A percentile compares a stretch with the other conserved stretches of the same genome.
Conservation (phyloP, 306 rosid species). For the Cyamopsis tetragonoloba region DNA sequence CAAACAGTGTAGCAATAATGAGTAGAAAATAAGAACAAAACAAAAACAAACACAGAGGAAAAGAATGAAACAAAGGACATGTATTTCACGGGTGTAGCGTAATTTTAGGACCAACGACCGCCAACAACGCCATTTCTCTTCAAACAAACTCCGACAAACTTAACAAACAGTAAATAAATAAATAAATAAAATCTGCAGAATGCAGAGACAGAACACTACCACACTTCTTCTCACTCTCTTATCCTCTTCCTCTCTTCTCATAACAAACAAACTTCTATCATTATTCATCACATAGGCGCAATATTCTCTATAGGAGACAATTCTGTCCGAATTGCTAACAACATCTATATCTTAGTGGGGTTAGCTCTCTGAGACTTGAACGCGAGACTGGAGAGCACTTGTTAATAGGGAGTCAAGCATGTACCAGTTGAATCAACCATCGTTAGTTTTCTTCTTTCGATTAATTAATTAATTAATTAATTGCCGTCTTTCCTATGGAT, state of each 20-base stretch:
- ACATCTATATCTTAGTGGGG: too few species aligned
- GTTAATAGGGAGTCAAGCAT: too few species aligned
- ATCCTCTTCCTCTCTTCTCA: neutral
- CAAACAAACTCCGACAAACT: constrained; percentile 12
- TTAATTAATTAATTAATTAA: too few species aligned
- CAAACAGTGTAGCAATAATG: neutral
- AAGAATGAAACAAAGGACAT: neutral
- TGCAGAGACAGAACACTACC: neutral
- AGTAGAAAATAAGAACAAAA: neutral
- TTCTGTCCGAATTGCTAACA: too few species aligned
- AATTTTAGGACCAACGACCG: constrained; percentile 31
- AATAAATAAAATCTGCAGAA: too few species aligned
- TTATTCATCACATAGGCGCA: too few species aligned
- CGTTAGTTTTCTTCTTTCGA: neutral
- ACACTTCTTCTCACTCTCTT: neutral
- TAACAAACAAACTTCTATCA: neutral
- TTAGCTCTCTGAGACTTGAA: too few species aligned
- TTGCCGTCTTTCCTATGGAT: too few species aligned
- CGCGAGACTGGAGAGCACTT: too few species aligned
- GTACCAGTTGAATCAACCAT: too few species aligned
- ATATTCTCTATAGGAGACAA: too few species aligned
- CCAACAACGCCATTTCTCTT: constrained; percentile 33
- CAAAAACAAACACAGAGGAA: neutral
- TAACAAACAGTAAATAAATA: too few species aligned
- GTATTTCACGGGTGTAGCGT: neutral